Conservation (phyloP, 805 yeast genomes). For the Zygotorulaspora florentina region DNA sequence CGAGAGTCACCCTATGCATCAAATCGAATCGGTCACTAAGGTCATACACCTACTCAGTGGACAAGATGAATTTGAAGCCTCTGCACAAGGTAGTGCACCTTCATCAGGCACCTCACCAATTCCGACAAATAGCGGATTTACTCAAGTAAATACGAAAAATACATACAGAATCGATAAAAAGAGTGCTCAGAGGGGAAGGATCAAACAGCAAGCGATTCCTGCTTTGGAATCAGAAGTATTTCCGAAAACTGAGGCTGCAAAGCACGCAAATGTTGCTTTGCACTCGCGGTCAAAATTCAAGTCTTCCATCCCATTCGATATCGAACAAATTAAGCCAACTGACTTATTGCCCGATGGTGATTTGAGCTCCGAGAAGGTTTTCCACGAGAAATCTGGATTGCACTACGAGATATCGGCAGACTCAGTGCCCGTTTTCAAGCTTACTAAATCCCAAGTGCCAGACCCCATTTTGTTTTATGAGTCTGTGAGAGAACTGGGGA, state of each 20-base stretch:
- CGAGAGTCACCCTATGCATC: background rate
- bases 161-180: background rate
- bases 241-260: background rate
- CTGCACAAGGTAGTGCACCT: background rate
- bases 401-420: slow-evolving; percentile 17
- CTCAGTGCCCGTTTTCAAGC: slow-evolving; percentile 24
- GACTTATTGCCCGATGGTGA: slow-evolving; percentile 1
- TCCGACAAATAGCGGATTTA: background rate
- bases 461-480: slow-evolving; percentile 26
- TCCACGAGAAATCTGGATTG: slow-evolving; percentile 18
- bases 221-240: background rate
- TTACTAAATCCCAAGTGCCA: slow-evolving; percentile 12
- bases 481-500: slow-evolving; percentile 22
- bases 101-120: background rate
- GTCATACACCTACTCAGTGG: slow-evolving; percentile 6
- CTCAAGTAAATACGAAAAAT: background rate
- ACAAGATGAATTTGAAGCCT: background rate
- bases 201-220: background rate
- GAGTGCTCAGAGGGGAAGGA: too few species aligned
- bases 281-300: slow-evolving; percentile 6
- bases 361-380: slow-evolving; percentile 4
- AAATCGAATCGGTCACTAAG: slow-evolving; percentile 6
- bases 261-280: background rate
- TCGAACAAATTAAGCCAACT: slow-evolving; percentile 9
- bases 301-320: slow-evolving; percentile 17